These are phyloP conservation scores for Falciphora oryzae DNA, from an alignment of 2,329 filamentous ascomycete species.

Conservation along the genomic window DNA sequence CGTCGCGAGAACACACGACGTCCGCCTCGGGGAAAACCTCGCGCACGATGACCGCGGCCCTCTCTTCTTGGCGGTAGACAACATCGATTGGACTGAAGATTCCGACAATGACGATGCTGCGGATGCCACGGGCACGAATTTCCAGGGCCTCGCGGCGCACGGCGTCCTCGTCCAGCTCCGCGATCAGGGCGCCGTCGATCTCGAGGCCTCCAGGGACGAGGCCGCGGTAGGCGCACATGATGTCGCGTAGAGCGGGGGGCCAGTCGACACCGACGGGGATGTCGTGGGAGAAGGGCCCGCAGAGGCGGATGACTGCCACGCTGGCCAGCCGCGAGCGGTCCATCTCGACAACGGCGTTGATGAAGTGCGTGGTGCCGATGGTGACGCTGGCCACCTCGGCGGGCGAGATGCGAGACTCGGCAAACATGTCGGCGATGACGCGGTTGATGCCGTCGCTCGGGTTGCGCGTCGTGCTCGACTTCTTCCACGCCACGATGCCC, in stretches of 20 bases:
- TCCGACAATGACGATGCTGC: slow-evolving; percentile 40
- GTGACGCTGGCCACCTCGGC: slow-evolving; percentile 40
- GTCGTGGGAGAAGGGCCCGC: slow-evolving; percentile 46
- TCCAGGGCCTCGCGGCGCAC: slow-evolving; percentile 32
- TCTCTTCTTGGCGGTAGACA: slow-evolving; percentile 41
- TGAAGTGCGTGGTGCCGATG: slow-evolving; percentile 52
- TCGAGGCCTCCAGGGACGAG: slow-evolving; percentile 45
- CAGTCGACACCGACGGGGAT: slow-evolving; percentile 47
- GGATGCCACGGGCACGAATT: slow-evolving; percentile 38
- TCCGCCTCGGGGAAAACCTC: slow-evolving; percentile 34
- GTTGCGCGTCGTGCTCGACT: slow-evolving; percentile 42
- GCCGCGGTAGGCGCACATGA: slow-evolving; percentile 40
- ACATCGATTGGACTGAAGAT: slow-evolving; percentile 49
- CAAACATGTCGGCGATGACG: slow-evolving; percentile 38
- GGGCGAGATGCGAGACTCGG: slow-evolving; percentile 25
- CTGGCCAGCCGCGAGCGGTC: slow-evolving; percentile 40
- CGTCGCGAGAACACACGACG: slow-evolving; percentile 46
- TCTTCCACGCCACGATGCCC: slow-evolving; percentile 44
- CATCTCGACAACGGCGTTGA: slow-evolving; percentile 52
- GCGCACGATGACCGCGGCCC: slow-evolving; percentile 35
- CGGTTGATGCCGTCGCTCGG: slow-evolving; percentile 41
- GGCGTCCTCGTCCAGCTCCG: slow-evolving; percentile 35
- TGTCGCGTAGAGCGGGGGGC: slow-evolving; percentile 40
- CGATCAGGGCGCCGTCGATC: slow-evolving; percentile 42
- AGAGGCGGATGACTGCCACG: slow-evolving; percentile 50